Conservation (phyloP, 2,329 filamentous ascomycete species). For the Aphanoascus verrucosus region DNA sequence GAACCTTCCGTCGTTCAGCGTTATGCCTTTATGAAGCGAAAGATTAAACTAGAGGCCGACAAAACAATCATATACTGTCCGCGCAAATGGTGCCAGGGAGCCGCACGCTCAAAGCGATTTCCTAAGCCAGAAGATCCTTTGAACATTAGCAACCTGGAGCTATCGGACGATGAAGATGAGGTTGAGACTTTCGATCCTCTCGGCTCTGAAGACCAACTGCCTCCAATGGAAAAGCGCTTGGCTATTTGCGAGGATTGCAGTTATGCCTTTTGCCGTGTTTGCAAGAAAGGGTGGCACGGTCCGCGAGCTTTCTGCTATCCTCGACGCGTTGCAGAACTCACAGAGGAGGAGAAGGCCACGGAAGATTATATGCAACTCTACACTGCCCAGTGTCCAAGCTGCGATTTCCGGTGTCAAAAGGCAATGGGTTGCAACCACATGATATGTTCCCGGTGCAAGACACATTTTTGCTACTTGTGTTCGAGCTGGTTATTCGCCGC, state of each 20-base stretch:
- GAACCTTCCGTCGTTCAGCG: constrained; percentile 64
- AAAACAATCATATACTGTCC: constrained; percentile 90
- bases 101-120: constrained; percentile 64
- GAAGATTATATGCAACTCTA: constrained; percentile 71
- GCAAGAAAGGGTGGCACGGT: constrained; percentile 80
- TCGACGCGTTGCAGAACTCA: constrained; percentile 56
- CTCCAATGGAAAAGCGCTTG: constrained; percentile 54
- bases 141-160: constrained; percentile 29
- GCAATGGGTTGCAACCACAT: constrained; percentile 94
- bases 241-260: constrained; percentile 79
- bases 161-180: constrained; percentile 45
- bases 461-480: constrained; percentile 94
- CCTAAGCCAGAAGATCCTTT: constrained; percentile 59
- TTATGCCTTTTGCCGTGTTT: constrained; percentile 77
- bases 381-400: constrained; percentile 83
- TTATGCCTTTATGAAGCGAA: constrained; percentile 83
- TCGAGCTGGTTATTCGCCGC: constrained; percentile 68
- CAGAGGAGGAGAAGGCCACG: constrained; percentile 74
- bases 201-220: constrained; percentile 32
- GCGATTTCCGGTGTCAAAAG: constrained; percentile 75
- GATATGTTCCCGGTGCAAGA: constrained; percentile 79
- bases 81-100: constrained; percentile 81
- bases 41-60: constrained; percentile 82
- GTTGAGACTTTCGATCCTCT: constrained; percentile 35
- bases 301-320: constrained; percentile 64